Evolutionary conservation across 2,329 filamentous ascomycete genomes (phyloP), one percentile per base, ranked within the genome.

Genomic region (Pyrenophora teres): DNA sequence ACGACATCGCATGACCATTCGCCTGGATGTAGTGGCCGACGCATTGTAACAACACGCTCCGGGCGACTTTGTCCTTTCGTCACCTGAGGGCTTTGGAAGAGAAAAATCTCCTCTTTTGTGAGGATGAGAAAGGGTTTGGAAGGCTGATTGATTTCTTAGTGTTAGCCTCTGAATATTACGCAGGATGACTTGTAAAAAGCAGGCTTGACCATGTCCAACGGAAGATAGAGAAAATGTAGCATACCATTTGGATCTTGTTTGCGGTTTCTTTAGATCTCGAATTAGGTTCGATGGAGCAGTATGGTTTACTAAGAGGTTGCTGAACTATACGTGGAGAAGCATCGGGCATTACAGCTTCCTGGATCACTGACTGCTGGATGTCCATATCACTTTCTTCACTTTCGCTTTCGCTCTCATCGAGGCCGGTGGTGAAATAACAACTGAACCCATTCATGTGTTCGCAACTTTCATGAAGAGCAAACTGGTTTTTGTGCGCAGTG

Each of bases 61-160:
- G 19, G 32, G 13, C 33, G 33, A 25, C 4, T 12, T 15, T 40
- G 39, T 25, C 13, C 54, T 33, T 65, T 57, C 47, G 27, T 55
- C 52, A 2, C 43, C 63, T 58, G 55, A 15, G 59, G 60, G 2
- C 61, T 72, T 57, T 79, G 77, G 7, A 77, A 57, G 21, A 80
- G 71, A 58, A 75, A 77, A 4, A 79, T 63, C 49, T 77, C 77
- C 23, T 71, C 65, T 41, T 76, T 76, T 0, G 76, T 76, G 32
- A 79, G 60, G 37, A 79, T 74, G 1, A 79, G 65, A 53, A 72
- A 75, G 10, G 77, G 65, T 9, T 13, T 37, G n/a, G 23, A 48
- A 6, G 2, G 39, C 18, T 15, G 27, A 6, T 15, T 39, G 8
- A 23, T 21, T 15, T 32, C 10, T 16, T 9, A 3, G 6, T 15